These are phyloP conservation scores for Termitomyces bulborhizus DNA, from an alignment of 768 basidiomycete species.

Conservation along the genomic window DNA sequence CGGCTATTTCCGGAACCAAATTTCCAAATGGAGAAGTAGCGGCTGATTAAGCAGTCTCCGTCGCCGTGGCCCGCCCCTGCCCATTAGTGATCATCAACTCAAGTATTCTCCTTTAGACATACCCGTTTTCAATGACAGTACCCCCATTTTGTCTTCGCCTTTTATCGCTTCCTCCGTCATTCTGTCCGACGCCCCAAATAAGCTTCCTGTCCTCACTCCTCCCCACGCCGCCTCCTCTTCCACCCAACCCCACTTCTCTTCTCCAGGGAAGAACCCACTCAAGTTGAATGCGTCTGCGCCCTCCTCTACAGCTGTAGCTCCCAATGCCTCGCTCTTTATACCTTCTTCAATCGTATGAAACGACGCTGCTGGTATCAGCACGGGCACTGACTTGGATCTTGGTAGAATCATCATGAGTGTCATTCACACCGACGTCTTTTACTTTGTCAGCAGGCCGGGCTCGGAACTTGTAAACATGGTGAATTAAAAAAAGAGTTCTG, in stretches of 20 bases:
- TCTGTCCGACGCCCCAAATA: constrained; percentile 21
- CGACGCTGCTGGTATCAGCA: constrained; percentile 14
- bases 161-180: constrained; percentile 25
- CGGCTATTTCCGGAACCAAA: constrained; percentile 14
- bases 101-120: no score
- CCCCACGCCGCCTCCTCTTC: constrained; percentile 11
- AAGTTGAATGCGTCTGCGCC: constrained; percentile 43
- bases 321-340: background rate
- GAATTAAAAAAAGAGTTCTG: background rate
- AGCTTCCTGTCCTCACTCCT: constrained; percentile 11
- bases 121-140: constrained; percentile 33
- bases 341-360: constrained; percentile 12
- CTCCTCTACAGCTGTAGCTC: background rate
- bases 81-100: no score
- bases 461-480: background rate
- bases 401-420: constrained; percentile 14
- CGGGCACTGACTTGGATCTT: constrained; percentile 23
- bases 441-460: constrained; percentile 8
- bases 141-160: constrained; percentile 45
- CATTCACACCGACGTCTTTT: background rate
- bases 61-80: background rate
- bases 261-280: constrained; percentile 40
- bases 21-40: constrained; percentile 15
- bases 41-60: background rate
- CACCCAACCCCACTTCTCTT: constrained; percentile 38